A percentile compares a stretch with the other conserved stretches of the same genome.
phyloP scores from a whole-genome alignment of 1,284 basidiomycete species.

The Puccinia novopanici region DNA sequence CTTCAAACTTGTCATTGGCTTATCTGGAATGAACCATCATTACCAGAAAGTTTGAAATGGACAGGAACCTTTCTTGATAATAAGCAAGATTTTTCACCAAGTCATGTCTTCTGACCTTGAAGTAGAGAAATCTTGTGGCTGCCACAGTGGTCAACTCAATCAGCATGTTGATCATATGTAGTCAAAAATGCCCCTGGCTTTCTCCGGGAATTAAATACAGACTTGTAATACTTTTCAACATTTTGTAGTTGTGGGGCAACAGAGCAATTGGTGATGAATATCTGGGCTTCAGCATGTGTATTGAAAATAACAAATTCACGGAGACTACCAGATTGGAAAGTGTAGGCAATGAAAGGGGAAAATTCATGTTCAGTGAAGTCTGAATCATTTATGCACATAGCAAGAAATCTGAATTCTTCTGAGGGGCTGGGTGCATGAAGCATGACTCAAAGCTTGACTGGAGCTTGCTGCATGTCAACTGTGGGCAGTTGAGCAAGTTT shows the following conservation, averaged over 20 bases:
- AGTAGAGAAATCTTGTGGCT: constrained; percentile 77
- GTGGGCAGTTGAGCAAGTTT: too few species aligned
- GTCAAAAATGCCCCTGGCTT: constrained; percentile 62
- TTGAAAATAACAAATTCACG: constrained; percentile 90
- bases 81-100: constrained; percentile 78
- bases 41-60: constrained; percentile 81
- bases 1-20: constrained; percentile 71
- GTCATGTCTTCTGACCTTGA: constrained; percentile 67
- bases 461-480: too few species aligned
- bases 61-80: constrained; percentile 75
- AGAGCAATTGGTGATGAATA: constrained; percentile 82
- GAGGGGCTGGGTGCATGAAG: too few species aligned
- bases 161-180: constrained; percentile 76
- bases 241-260: constrained; percentile 79
- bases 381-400: too few species aligned
- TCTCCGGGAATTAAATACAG: constrained; percentile 63
- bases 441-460: too few species aligned
- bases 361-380: too few species aligned
- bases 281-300: constrained; percentile 67
- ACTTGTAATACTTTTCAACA: constrained; percentile 74
- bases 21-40: constrained; percentile 79
- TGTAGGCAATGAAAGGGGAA: too few species aligned
- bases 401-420: too few species aligned
- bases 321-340: constrained; percentile 73
- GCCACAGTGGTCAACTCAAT: constrained; percentile 75